Conservation (phyloP, 306 rosid genomes). For the Phaseolus lunatus region DNA sequence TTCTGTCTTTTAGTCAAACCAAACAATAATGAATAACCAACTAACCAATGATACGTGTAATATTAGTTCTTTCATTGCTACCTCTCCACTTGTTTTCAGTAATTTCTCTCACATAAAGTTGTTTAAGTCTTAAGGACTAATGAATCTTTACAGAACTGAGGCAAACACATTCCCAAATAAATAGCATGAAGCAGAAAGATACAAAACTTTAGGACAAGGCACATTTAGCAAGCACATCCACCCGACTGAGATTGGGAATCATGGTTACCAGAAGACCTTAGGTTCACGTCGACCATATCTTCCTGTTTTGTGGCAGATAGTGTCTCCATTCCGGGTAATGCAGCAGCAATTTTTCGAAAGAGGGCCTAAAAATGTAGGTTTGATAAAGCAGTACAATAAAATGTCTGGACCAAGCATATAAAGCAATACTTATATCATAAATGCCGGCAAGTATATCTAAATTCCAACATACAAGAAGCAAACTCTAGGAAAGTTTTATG, state of each 20-base stretch:
- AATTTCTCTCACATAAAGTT: constrained; percentile 37
- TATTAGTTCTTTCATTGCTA: constrained; percentile 27
- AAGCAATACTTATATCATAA: constrained; percentile 5
- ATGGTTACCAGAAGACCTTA: constrained; percentile 64
- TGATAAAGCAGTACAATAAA: constrained; percentile 32
- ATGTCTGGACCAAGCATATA: constrained; percentile 25
- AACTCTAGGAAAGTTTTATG: not conserved
- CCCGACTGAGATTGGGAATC: constrained; percentile 68
- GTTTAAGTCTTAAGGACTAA: constrained; percentile 48
- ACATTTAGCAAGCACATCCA: constrained; percentile 72
- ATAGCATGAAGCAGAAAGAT: constrained; percentile 39
- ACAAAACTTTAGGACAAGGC: constrained; percentile 47
- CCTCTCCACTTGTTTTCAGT: constrained; percentile 44
- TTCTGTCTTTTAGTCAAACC: constrained; percentile 11
- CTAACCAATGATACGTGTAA: constrained; percentile 1
- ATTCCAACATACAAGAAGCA: constrained; percentile 14
- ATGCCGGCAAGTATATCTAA: constrained; percentile 32
- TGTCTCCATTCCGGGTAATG: constrained; percentile 96
- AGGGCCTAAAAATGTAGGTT: constrained; percentile 66
- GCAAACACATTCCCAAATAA: constrained; percentile 47
- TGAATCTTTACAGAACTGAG: constrained; percentile 54
- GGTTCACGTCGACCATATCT: constrained; percentile 93
- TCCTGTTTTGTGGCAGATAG: constrained; percentile 85
- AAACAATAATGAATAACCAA: constrained; percentile 45
- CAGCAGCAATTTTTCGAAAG: constrained; percentile 89